Evolutionary conservation across 768 basidiomycete genomes (phyloP).

Genomic region (Hysterangium stoloniferum): DNA sequence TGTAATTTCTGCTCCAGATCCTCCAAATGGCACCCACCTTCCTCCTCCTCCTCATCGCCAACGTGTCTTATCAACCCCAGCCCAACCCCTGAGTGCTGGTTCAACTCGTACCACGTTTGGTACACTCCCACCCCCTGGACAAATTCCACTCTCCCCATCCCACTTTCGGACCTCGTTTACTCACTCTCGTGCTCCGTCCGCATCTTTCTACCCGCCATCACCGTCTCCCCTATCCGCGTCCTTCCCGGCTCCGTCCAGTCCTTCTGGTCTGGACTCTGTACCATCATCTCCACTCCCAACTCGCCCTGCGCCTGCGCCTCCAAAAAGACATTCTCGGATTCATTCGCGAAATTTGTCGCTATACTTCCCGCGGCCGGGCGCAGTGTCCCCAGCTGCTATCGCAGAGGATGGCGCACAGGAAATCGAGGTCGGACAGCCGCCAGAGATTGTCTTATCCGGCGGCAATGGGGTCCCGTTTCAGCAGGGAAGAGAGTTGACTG

Average conservation of each 20-base stretch:
- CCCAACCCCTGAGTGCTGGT: conserved; percentile 21
- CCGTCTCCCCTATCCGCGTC: conserved; percentile 44
- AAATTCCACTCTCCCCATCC: conserved; percentile 16
- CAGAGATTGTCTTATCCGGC: conserved; percentile 31
- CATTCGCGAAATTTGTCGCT: conserved; percentile 90
- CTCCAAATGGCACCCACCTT: not conserved
- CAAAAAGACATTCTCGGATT: conserved; percentile 54
- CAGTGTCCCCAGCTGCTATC: conserved; percentile 47
- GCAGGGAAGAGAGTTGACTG: conserved; percentile 35
- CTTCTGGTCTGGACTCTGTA: conserved; percentile 1
- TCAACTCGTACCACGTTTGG: conserved; percentile 22
- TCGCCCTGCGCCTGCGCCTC: conserved; percentile 3
- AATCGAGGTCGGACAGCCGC: conserved; percentile 32
- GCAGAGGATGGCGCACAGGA: conserved; percentile 61
- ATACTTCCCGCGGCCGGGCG: conserved; percentile 81
- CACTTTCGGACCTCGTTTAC: conserved; percentile 24
- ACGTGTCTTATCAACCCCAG: conserved; percentile 9
- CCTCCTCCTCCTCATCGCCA: conserved; percentile 3
- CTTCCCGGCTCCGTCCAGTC: conserved; percentile 26
- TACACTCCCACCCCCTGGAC: conserved; percentile 18
- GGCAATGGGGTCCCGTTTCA: conserved; percentile 16
- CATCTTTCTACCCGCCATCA: conserved; percentile 36
- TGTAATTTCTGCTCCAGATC: conserved; percentile 21
- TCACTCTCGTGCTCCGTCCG: conserved; percentile 43
- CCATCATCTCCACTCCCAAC: not conserved